phyloP scores from a whole-genome alignment of 371 early-diverging fungal genomes.

The Rhizopus delemar region DNA sequence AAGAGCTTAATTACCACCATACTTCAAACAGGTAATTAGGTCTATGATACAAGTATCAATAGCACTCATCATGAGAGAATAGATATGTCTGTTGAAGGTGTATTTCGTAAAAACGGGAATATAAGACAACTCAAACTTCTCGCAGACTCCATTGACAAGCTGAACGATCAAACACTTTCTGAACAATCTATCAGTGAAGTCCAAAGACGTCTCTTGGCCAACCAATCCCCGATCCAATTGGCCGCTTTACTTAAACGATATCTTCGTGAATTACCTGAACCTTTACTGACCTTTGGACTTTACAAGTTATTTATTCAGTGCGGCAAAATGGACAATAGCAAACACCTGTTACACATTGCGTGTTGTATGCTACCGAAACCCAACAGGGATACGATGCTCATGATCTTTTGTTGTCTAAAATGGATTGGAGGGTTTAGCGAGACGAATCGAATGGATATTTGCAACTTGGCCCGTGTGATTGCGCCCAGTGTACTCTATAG shows the following conservation, averaged over 20 bases:
- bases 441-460: conserved; percentile 85
- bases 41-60: background rate
- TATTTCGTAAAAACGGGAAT: conserved; percentile 97
- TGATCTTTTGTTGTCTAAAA: conserved; percentile 81
- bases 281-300: conserved; percentile 85
- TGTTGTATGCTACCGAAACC: conserved; percentile 85
- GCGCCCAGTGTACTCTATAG: conserved; percentile 86
- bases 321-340: conserved; percentile 50
- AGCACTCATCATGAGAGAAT: background rate
- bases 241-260: conserved; percentile 94
- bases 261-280: conserved; percentile 93
- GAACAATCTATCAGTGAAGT: background rate
- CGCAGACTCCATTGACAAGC: conserved; percentile 57
- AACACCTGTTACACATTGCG: conserved; percentile 71
- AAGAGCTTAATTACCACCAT: conserved; percentile 77
- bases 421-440: conserved; percentile 75
- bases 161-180: background rate
- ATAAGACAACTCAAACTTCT: conserved; percentile 82
- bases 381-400: conserved; percentile 88
- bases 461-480: conserved; percentile 90
- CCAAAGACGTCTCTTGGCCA: conserved; percentile 31
- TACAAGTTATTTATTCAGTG: conserved; percentile 78
- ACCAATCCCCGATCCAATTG: conserved; percentile 85
- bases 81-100: conserved; percentile 91
- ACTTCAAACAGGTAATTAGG: conserved; percentile 68